phyloP scores from a whole-genome alignment of 225 moss, liverwort and hornwort species.

The Physcomitrium patens region DNA sequence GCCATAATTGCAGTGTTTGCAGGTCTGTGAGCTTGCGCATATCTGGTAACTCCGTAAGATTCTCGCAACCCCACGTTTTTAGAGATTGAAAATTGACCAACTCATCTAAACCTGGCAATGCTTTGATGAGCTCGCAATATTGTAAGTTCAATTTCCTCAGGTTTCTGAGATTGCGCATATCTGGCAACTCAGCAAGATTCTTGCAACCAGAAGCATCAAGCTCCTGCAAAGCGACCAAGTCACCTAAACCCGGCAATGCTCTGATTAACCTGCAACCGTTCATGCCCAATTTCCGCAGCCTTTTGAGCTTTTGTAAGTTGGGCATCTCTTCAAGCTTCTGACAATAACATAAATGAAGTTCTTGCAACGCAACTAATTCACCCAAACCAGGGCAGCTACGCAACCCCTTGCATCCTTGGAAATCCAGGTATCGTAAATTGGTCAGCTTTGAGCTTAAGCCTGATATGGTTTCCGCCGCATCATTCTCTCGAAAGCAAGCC shows the following conservation, averaged over 20 bases:
- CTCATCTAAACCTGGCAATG: conserved; percentile 24
- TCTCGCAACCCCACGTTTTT: fast-evolving
- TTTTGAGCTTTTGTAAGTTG: conserved; percentile 15
- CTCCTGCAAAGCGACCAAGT: conserved; percentile 1
- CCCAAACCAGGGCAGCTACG: not conserved
- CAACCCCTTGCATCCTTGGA: fast-evolving
- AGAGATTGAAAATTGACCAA: not conserved
- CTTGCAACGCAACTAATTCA: conserved; percentile 16
- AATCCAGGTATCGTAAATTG: conserved; percentile 4
- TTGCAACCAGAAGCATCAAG: not conserved
- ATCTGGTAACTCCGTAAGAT: not conserved
- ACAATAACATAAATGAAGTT: not conserved
- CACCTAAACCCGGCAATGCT: not conserved
- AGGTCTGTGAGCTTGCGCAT: conserved; percentile 23
- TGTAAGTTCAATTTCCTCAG: conserved; percentile 1
- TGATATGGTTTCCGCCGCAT: fast-evolving
- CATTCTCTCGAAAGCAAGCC: not conserved
- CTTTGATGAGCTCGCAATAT: conserved; percentile 11
- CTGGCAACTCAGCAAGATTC: conserved; percentile 1
- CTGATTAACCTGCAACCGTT: not conserved
- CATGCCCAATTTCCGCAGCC: not conserved
- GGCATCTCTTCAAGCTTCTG: not conserved
- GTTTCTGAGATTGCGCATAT: conserved; percentile 12
- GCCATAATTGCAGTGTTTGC: not conserved
- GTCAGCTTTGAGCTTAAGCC: conserved; percentile 22